Percentiles rank a stretch among this genome's conserved stretches.
phyloP scores from a whole-genome alignment of 306 rosid genomes.

The Vigna angularis region DNA sequence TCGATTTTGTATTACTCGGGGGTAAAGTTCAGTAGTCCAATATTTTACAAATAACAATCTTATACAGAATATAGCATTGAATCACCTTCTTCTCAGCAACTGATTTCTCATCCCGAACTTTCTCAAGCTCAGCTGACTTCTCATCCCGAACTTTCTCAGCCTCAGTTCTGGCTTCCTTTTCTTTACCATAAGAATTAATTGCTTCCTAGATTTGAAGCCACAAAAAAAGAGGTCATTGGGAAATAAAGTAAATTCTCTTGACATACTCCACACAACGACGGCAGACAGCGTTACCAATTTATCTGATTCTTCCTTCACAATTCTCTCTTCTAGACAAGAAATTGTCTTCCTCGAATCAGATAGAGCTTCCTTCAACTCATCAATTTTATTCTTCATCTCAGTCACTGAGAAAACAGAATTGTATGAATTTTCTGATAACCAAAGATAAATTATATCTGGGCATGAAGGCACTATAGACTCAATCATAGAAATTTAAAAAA shows the following conservation, averaged over 20 bases:
- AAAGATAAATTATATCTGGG: background rate
- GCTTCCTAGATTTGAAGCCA: conserved; percentile 65
- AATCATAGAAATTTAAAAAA: background rate
- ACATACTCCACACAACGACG: conserved; percentile 34
- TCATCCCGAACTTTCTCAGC: conserved; percentile 66
- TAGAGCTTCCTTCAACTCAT: conserved; percentile 54
- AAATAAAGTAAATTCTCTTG: conserved; percentile 1
- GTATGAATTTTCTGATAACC: background rate
- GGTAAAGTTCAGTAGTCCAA: background rate
- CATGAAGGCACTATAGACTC: background rate
- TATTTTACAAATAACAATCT: conserved; percentile 8
- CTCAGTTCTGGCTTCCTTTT: conserved; percentile 69
- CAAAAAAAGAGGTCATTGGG: conserved; percentile 15
- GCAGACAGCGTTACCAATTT: conserved; percentile 65
- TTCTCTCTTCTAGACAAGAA: conserved; percentile 63
- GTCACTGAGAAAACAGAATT: conserved; percentile 61
- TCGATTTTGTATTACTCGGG: background rate
- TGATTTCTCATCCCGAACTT: conserved; percentile 64
- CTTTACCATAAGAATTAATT: conserved; percentile 59
- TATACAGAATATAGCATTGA: background rate
- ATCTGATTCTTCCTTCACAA: conserved; percentile 68
- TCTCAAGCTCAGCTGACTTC: conserved; percentile 73
- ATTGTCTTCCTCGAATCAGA: conserved; percentile 58
- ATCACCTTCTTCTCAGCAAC: conserved; percentile 72
- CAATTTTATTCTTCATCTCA: conserved; percentile 65